Evolutionary conservation across 495 filamentous ascomycete species (phyloP).

Genomic region (Penicillium egyptiacum): DNA sequence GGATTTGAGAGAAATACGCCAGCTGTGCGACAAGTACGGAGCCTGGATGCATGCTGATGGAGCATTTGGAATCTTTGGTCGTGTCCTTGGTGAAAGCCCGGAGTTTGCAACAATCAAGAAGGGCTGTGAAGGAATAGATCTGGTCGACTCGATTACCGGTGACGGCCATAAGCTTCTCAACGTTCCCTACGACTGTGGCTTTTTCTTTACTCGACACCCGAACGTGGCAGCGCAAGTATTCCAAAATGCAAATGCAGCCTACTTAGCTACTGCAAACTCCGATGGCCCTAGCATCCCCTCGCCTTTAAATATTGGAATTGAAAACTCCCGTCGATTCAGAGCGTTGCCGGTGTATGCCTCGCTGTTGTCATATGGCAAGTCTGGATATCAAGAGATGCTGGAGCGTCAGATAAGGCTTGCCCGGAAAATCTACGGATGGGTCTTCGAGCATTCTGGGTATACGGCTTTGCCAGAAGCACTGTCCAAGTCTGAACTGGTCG

Average conservation of each 20-base stretch:
- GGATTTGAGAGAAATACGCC: conserved; percentile 64
- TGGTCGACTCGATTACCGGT: conserved; percentile 81
- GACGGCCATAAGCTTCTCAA: conserved; percentile 94
- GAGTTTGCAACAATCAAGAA: conserved; percentile 59
- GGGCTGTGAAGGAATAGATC: conserved; percentile 66
- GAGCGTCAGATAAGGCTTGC: conserved; percentile 69
- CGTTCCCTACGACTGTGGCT: conserved; percentile 91
- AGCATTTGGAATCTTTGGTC: conserved; percentile 83
- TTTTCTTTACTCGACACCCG: conserved; percentile 73
- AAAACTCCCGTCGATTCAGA: conserved; percentile 89
- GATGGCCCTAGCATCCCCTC: conserved; percentile 58
- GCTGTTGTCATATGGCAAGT: conserved; percentile 68
- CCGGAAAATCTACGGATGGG: conserved; percentile 60
- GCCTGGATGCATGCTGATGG: conserved; percentile 93
- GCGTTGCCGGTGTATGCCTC: conserved; percentile 86
- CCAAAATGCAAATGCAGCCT: conserved; percentile 82
- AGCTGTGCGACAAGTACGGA: conserved; percentile 68
- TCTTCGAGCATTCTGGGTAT: conserved; percentile 60
- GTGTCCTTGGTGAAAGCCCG: conserved; percentile 57
- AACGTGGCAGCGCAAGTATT: conserved; percentile 62
- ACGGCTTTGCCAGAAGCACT: conserved; percentile 58
- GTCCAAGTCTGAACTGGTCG: conserved; percentile 38
- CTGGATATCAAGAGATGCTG: conserved; percentile 71
- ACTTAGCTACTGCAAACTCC: conserved; percentile 55
- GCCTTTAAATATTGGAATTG: conserved; percentile 83